Conservation (phyloP, 495 filamentous ascomycete species). For the Penicillium robsamsonii region DNA sequence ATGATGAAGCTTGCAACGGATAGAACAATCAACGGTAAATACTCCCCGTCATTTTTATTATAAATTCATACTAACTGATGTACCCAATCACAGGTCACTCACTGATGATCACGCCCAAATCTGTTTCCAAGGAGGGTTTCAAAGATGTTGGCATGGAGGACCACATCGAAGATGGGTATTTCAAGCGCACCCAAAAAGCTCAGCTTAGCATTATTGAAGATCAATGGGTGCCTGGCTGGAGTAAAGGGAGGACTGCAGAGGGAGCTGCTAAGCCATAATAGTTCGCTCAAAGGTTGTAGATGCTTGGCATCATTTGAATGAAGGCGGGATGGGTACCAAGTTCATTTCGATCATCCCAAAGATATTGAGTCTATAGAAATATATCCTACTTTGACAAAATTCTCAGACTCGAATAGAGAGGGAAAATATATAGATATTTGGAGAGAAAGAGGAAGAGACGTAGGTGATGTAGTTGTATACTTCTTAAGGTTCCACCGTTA, state of each 20-base stretch:
- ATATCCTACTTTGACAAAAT: not conserved
- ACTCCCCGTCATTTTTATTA: not conserved
- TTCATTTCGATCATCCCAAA: not conserved
- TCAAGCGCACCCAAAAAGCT: constrained; percentile 19
- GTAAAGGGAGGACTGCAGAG: constrained; percentile 21
- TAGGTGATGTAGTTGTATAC: not conserved
- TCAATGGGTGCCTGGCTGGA: constrained; percentile 23
- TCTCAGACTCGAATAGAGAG: not conserved
- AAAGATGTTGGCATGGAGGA: constrained; percentile 23
- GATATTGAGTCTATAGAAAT: not conserved
- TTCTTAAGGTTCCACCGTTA: not conserved
- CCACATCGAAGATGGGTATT: constrained; percentile 16
- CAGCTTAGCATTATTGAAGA: constrained; percentile 24
- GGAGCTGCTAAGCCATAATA: constrained; percentile 10
- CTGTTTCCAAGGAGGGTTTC: constrained; percentile 20
- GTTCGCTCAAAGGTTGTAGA: not conserved
- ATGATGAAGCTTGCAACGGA: constrained; percentile 32
- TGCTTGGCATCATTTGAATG: not conserved
- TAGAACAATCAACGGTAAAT: constrained; percentile 29
- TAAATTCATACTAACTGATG: not conserved
- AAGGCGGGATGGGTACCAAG: not conserved
- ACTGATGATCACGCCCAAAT: constrained; percentile 20
- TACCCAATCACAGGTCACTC: constrained; percentile 12
- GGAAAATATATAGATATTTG: not conserved
- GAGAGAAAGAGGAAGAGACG: not conserved